Conservation (phyloP, 352 stramenopile species). For the Phytophthora quininea region DNA sequence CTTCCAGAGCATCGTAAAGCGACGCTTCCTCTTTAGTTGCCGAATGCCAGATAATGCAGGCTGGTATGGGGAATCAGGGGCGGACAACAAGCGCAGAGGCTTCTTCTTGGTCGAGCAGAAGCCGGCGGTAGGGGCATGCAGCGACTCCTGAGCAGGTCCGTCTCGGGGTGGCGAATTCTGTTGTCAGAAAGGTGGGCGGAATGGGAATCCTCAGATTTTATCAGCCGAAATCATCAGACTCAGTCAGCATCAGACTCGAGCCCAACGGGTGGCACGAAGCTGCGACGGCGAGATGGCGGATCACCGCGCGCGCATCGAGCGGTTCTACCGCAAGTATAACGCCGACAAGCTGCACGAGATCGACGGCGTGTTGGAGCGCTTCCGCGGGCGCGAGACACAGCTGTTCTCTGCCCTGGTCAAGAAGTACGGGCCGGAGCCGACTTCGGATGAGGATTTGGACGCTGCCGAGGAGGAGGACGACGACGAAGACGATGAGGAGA, state of each 20-base stretch:
- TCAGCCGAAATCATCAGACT: background rate
- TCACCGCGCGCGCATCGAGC: constrained; percentile 69
- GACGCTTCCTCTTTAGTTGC: constrained; percentile 9
- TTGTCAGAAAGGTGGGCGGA: background rate
- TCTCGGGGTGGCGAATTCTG: background rate
- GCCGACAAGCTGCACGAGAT: constrained; percentile 84
- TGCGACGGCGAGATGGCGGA: constrained; percentile 46
- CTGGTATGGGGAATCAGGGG: background rate
- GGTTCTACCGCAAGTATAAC: constrained; percentile 90
- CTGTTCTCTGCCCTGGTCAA: constrained; percentile 79
- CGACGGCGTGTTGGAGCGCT: constrained; percentile 81
- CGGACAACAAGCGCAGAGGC: background rate
- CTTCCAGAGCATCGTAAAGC: constrained; percentile 62
- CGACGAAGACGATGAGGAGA: constrained; percentile 17
- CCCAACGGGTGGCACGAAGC: constrained; percentile 34
- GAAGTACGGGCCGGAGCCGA: constrained; percentile 85
- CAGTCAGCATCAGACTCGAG: background rate
- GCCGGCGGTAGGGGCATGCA: background rate
- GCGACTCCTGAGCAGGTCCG: background rate
- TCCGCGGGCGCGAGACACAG: constrained; percentile 75
- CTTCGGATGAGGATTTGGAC: constrained; percentile 49
- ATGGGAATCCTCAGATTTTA: background rate
- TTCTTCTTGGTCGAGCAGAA: background rate
- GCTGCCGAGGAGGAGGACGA: constrained; percentile 10
- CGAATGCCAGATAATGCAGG: background rate